Evolutionary conservation across 2,329 filamentous ascomycete genomes (phyloP).

Genomic region (Aspergillus luchuensis): DNA sequence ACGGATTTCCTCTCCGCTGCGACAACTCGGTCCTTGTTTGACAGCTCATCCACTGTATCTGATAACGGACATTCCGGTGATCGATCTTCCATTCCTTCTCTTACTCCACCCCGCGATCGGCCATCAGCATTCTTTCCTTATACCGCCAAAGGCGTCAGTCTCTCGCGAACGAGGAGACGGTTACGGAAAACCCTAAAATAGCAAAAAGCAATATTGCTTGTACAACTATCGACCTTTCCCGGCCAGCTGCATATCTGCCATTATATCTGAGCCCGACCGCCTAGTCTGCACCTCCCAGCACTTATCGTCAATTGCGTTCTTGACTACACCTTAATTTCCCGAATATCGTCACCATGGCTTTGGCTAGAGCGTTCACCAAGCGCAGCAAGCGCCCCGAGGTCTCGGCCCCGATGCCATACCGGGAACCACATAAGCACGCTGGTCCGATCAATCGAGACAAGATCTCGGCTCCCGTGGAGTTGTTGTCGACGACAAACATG

Average conservation of each 20-base stretch:
- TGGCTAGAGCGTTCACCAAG: constrained; percentile 52
- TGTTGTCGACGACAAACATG: constrained; percentile 94
- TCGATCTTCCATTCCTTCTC: constrained; percentile 37
- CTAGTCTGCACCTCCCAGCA: background rate
- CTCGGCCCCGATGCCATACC: constrained; percentile 46
- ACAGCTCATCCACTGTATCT: constrained; percentile 18
- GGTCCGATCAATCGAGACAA: constrained; percentile 50
- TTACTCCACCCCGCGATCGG: constrained; percentile 30
- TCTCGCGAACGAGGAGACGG: constrained; percentile 16
- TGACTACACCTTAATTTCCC: constrained; percentile 6
- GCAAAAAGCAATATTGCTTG: constrained; percentile 15
- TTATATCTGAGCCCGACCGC: constrained; percentile 6
- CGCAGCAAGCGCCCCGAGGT: constrained; percentile 51
- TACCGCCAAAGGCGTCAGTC: constrained; percentile 12
- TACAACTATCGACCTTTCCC: constrained; percentile 8
- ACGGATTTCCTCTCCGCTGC: constrained; percentile 12
- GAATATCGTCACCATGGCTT: constrained; percentile 38
- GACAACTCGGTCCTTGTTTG: background rate
- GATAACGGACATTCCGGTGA: constrained; percentile 34
- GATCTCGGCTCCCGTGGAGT: constrained; percentile 83
- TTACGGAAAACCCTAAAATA: constrained; percentile 17
- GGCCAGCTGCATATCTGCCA: constrained; percentile 12
- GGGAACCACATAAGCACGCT: constrained; percentile 49
- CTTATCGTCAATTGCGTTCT: background rate
- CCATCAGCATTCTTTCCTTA: constrained; percentile 28